Base-by-base conservation (phyloP, 2,329 filamentous ascomycete species). In the Trichoderma sp. region DNA sequence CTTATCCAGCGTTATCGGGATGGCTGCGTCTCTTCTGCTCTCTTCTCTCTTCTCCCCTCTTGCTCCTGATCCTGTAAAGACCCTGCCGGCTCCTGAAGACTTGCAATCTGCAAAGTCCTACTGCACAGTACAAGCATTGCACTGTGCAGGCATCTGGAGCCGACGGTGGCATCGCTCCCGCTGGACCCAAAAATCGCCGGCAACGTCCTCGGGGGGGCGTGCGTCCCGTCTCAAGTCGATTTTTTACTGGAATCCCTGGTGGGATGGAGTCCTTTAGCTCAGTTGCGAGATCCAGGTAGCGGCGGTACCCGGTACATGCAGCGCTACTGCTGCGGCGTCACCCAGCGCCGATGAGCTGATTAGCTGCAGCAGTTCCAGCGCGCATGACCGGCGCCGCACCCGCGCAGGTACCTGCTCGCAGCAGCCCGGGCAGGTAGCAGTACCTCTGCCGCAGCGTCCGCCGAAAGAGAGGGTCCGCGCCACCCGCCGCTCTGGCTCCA, bases 401-500 rank as follows among this genome's bases (percentile, higher is more conserved):
- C 59, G n/a, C 59, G 32, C 39, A 28, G 49, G 28, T 28, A 63
- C 59, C 39, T 52, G 28, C 39, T n/a, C 39, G 32, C 26, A 32
- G 46, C 46, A 49, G 46, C 21, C 8, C n/a, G n/a, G n/a, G n/a
- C 46, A 49, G 46, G 46, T 28, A 46, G 18, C 51, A 21, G 61
- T 66, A 58, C 54, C 10, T 5, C 21, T 66, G 58, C 54, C 54
- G 26, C 54, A 59, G 46, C 24, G 26, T 24, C 39, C 51, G 67
- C 52, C 54, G 54, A 61, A 63, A 60, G 55, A 61, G 68, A 60
- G 55, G 68, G 68, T 59, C 68, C 63, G 55, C 68, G 68, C 68
- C 68, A 69, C 68, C 68, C 68, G 68, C 68, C 59, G 68, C 63
- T 66, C 10, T 58, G 68, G 68, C 51, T 66, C 68, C 56, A 69